These are phyloP conservation scores for Penicillium soppii DNA, from an alignment of 495 filamentous ascomycete species.

Conservation along the genomic window DNA sequence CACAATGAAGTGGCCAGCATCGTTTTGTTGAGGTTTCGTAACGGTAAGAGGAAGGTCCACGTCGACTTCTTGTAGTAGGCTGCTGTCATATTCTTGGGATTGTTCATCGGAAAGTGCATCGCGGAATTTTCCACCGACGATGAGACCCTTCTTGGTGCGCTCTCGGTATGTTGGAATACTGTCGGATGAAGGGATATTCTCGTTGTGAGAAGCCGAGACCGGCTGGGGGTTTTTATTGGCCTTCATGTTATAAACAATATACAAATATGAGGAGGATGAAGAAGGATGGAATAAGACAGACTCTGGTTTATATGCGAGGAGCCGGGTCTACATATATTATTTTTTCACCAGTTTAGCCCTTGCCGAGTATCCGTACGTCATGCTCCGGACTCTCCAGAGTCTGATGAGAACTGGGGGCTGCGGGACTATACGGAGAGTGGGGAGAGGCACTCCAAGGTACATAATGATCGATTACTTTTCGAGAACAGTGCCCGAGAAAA, in stretches of 20 bases:
- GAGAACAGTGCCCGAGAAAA: not conserved
- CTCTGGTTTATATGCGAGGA: not conserved
- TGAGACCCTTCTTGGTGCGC: slow-evolving; percentile 21
- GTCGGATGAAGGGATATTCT: slow-evolving; percentile 19
- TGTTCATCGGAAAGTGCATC: slow-evolving; percentile 15
- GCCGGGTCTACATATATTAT: not conserved
- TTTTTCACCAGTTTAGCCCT: not conserved
- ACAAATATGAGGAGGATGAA: not conserved
- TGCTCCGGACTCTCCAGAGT: slow-evolving; percentile 6
- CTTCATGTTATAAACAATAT: slow-evolving; percentile 10
- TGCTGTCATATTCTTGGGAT: slow-evolving; percentile 22
- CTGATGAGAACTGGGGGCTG: slow-evolving; percentile 2
- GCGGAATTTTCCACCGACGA: slow-evolving; percentile 38
- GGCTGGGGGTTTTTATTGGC: slow-evolving; percentile 23
- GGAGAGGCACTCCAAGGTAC: not conserved
- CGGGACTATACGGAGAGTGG: slow-evolving; percentile 7
- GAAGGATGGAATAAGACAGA: not conserved
- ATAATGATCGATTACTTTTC: not conserved
- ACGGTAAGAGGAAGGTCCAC: slow-evolving; percentile 42
- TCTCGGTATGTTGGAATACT: slow-evolving; percentile 1
- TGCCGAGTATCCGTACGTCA: not conserved
- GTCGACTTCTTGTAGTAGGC: slow-evolving; percentile 36
- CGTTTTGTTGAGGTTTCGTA: slow-evolving; percentile 26
- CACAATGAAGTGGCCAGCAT: slow-evolving; percentile 34
- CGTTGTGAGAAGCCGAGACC: slow-evolving; percentile 25